Base-by-base conservation (phyloP, 202 grass and related monocot genomes). In the Carex sylvatica region DNA sequence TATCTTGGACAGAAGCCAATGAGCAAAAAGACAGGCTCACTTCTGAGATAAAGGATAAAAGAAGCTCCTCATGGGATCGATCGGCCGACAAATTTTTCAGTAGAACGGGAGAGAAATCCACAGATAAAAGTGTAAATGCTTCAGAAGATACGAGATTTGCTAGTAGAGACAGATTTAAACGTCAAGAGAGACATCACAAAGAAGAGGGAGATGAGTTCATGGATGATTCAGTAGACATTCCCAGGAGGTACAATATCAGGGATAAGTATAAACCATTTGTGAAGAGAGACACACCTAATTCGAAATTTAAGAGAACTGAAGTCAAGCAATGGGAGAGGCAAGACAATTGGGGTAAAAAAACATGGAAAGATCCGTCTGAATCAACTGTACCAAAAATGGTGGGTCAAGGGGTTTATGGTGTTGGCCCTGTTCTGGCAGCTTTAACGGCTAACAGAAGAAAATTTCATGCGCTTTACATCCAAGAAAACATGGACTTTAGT, bases 401-500 rank as follows among this genome's bases (percentile, higher is more conserved):
- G 3, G 95, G 95, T 20, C 92, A 95, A 83, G 87, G 84, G 22
- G 87, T 98, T 83, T 95, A 98, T 9, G 95, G 95, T 4, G 90
- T 98, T 22, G 95, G 88, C 3, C 89, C 92, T 2, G 95, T 95
- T 71, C 80, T 93, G 63, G 92, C 92, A 0, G 92, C 92, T 4
- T 86, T 95, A 80, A 90, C 77, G 35, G 89, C 96, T 46, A 81
- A 71, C 63, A 91, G 92, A 71, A 95, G 95, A 80, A 91, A 95
- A 69, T 98, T 93, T 61, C 90, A 98, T 76, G 89, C 87, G 4
- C 80, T 98, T 77, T 93, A 98, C 62, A 83, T 84, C 47, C 96
- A 98, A 84, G 91, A 93, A 90, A 83, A 88, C 71, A 88, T 95
- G 91, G 89, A 95, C 85, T 87, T 93, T 61, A 95, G 87, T 3